phyloP scores from a whole-genome alignment of 139 green algal species.

The Auxenochlorella protothecoides region DNA sequence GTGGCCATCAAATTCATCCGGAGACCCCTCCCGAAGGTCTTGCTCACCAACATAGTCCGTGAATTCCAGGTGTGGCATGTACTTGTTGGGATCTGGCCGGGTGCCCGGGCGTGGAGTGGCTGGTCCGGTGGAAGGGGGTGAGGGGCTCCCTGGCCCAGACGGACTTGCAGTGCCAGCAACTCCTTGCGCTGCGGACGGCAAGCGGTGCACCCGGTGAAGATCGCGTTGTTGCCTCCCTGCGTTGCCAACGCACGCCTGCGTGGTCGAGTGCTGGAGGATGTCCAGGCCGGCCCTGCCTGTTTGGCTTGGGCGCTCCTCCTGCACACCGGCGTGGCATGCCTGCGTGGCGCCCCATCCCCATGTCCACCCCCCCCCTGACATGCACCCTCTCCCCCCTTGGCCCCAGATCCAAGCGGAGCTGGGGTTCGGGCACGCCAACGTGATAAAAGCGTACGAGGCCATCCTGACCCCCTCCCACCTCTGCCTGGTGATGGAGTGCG shows the following conservation, averaged over 20 bases:
- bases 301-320: too few relatives aligned
- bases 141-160: neutral
- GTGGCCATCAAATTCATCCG: conserved; percentile 65
- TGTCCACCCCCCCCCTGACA: too few relatives aligned
- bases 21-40: conserved; percentile 49
- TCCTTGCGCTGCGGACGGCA: too few relatives aligned
- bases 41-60: conserved; percentile 44
- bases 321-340: too few relatives aligned
- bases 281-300: too few relatives aligned
- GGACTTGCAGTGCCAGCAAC: too few relatives aligned
- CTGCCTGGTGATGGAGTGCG: conserved; percentile 43
- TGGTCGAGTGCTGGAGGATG: too few relatives aligned
- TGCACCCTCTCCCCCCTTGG: neutral
- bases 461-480: conserved; percentile 37
- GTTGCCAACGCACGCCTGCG: too few relatives aligned
- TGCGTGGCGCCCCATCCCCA: too few relatives aligned
- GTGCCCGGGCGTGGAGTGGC: neutral
- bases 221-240: too few relatives aligned
- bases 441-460: conserved; percentile 35
- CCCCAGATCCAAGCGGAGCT: conserved; percentile 33
- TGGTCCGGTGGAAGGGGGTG: neutral
- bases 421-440: conserved; percentile 26
- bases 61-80: conserved; percentile 35
- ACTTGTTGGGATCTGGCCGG: neutral
- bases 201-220: too few relatives aligned